phyloP scores from a whole-genome alignment of 306 rosid species.

The Datisca glomerata region DNA sequence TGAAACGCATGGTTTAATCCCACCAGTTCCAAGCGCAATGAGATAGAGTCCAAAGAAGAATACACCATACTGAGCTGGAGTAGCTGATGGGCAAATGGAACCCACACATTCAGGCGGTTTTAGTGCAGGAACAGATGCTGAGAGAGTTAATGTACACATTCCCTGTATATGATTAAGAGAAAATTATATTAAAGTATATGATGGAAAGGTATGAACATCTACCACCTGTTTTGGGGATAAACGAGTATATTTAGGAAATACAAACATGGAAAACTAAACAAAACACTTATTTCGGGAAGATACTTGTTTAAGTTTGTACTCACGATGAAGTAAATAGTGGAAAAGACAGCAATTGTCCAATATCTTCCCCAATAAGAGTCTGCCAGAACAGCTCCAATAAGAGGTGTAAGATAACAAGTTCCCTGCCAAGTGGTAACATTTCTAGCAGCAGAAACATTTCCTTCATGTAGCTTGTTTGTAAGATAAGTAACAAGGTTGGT shows the following conservation, averaged over 20 bases:
- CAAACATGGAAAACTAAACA: not conserved
- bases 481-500: conserved; percentile 9
- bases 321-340: conserved; percentile 10
- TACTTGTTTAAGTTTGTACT: not conserved
- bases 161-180: conserved; percentile 4
- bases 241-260: not conserved
- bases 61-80: conserved; percentile 6
- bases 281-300: not conserved
- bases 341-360: conserved; percentile 11
- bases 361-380: conserved; percentile 14
- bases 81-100: conserved; percentile 4
- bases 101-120: conserved; percentile 5
- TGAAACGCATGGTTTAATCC: conserved; percentile 14
- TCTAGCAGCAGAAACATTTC: conserved; percentile 9
- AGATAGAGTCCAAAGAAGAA: conserved; percentile 10
- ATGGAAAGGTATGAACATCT: not conserved
- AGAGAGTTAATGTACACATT: conserved; percentile 9
- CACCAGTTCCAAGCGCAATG: conserved; percentile 14
- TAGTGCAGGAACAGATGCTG: conserved; percentile 10
- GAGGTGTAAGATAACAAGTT: conserved; percentile 11
- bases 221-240: not conserved
- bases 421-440: conserved; percentile 12
- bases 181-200: not conserved
- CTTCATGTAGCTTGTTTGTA: conserved; percentile 4
- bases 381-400: conserved; percentile 11